Evolutionary conservation across 2,329 filamentous ascomycete genomes (phyloP).

Genomic region (Diaporthe ilicicola): DNA sequence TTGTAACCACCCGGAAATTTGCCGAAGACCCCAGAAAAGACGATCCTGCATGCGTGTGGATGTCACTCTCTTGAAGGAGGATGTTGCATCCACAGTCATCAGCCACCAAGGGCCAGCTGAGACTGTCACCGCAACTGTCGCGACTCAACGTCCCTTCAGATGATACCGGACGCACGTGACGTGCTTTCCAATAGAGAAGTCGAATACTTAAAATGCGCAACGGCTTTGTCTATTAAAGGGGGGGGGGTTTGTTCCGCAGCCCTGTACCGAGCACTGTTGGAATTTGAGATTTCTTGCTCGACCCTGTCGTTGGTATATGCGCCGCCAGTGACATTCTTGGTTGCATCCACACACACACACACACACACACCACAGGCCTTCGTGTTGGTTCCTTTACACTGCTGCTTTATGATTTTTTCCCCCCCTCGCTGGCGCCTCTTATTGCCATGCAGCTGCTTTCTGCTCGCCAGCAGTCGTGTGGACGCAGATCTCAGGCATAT

Average conservation of each 20-base stretch:
- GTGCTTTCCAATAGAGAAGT: no score
- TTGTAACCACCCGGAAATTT: neutral
- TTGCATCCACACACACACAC: no score
- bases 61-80: neutral
- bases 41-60: neutral
- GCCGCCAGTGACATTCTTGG: neutral
- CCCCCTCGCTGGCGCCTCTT: neutral
- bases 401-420: neutral
- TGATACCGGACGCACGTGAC: neutral
- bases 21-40: neutral
- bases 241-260: no score
- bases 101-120: neutral
- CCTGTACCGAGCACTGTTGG: neutral
- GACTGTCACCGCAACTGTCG: neutral
- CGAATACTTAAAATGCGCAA: neutral
- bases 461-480: no score
- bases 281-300: neutral
- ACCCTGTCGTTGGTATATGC: neutral
- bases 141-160: neutral
- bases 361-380: neutral
- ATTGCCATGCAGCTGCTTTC: neutral
- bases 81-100: neutral
- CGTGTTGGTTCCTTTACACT: neutral
- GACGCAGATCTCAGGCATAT: neutral
- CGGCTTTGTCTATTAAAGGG: neutral